Percentiles rank a stretch among this genome's conserved stretches.
These are phyloP conservation scores for Pleurostoma richardsiae DNA, from an alignment of 2,329 filamentous ascomycete genomes.

Conservation along the genomic window DNA sequence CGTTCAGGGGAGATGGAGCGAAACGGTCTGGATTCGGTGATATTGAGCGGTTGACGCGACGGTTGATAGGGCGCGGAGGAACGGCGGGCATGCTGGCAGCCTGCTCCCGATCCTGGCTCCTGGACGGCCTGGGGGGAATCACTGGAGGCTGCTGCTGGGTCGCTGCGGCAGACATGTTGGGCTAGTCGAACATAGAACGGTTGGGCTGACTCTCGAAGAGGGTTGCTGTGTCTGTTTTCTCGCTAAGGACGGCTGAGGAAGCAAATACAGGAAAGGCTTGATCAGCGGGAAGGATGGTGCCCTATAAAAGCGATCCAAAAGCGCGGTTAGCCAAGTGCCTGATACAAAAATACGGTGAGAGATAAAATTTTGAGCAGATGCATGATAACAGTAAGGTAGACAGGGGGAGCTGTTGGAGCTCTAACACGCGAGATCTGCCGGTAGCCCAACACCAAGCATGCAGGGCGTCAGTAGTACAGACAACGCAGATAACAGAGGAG, in stretches of 20 bases:
- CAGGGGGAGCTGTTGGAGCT: too few relatives aligned
- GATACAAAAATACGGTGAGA: background rate
- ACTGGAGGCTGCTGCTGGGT: slow-evolving; percentile 45
- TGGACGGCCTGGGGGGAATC: slow-evolving; percentile 52
- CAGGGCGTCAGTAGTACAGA: too few relatives aligned
- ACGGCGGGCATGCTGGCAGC: slow-evolving; percentile 54
- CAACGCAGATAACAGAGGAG: too few relatives aligned
- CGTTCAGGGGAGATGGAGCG: slow-evolving; percentile 81
- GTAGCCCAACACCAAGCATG: too few relatives aligned
- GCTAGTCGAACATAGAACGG: slow-evolving; percentile 1
- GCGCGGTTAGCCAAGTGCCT: background rate
- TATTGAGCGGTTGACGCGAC: slow-evolving; percentile 67
- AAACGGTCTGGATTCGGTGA: slow-evolving; percentile 76
- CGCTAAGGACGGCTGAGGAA: too few relatives aligned
- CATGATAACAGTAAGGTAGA: too few relatives aligned
- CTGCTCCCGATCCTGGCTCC: slow-evolving; percentile 41
- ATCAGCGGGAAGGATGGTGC: too few relatives aligned
- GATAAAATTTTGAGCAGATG: too few relatives aligned
- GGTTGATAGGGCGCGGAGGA: slow-evolving; percentile 68
- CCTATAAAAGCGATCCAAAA: background rate
- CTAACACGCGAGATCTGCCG: too few relatives aligned
- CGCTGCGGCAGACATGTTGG: slow-evolving; percentile 40
- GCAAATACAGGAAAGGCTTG: too few relatives aligned
- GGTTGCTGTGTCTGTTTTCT: too few relatives aligned
- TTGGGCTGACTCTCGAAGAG: too few relatives aligned